Evolutionary conservation across 495 filamentous ascomycete genomes (phyloP), one percentile per base, ranked within the genome.

Genomic region (Daldinia caldariorum): DNA sequence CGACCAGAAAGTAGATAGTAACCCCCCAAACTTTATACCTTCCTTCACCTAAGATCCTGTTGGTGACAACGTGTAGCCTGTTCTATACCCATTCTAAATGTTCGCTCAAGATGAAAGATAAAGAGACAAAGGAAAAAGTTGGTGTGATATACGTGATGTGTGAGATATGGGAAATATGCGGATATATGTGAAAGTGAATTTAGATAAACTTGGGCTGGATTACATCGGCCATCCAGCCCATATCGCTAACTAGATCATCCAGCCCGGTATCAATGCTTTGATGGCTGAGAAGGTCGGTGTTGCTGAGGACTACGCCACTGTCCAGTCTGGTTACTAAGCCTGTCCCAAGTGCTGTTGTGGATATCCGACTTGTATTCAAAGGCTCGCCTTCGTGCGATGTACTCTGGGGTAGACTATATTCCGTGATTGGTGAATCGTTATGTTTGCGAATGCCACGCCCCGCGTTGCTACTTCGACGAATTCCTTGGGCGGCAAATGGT

Each of bases 181-280:
- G 16, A 38, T n/a, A 59, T 66, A 45, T 53, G 32, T 32, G 8
- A 16, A 51, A 9, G 35, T 57, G 14, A 29, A 47, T 59, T 74
- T 43, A 77, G 29, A 71, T 61, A 29, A 58, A 71, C 53, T 72
- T 79, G 34, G 49, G 71, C 18, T 73, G 70, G 59, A 83, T 81
- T 29, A 78, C 70, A 47, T 77, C 72, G n/a, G 77, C 80, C 78
- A 84, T 80, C 82, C 81, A 85, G 31, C 80, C 79, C 66, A 83
- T 58, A 67, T 84, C 82, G 47, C 47, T 79, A 14, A 83, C 75
- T 18, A 85, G 58, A 34, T 83, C 81, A 13, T 80, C 78, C 37
- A 84, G 66, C 16, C 80, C 79, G 2, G 78, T 67, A 49, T 81
- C 78, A 7, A 80, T 74, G 9, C 76, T 74, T 13, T 77, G 77